These are phyloP conservation scores for Nemania abortiva DNA, from an alignment of 2,329 filamentous ascomycete genomes.

Conservation along the genomic window DNA sequence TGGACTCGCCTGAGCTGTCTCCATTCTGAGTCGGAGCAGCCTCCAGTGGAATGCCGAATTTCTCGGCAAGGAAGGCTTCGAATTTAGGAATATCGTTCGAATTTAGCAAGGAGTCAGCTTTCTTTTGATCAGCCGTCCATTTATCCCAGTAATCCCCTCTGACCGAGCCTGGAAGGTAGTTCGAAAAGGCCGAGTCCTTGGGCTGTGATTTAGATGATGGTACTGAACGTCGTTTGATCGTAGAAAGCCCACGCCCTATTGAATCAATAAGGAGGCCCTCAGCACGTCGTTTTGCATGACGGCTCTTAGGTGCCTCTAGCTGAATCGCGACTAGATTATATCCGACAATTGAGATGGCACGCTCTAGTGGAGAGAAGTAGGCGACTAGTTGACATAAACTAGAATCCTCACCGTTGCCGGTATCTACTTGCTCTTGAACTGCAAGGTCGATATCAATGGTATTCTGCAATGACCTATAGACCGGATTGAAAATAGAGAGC, in stretches of 20 bases:
- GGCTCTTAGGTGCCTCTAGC: conserved; percentile 69
- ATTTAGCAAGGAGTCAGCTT: conserved; percentile 62
- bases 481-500: conserved; percentile 75
- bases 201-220: conserved; percentile 47
- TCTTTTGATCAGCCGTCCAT: conserved; percentile 59
- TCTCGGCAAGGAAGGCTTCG: conserved; percentile 62
- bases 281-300: conserved; percentile 66
- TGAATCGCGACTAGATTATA: conserved; percentile 76
- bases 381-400: conserved; percentile 62
- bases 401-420: conserved; percentile 46
- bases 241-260: conserved; percentile 72
- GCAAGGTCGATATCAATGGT: conserved; percentile 60
- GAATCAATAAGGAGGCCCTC: conserved; percentile 79
- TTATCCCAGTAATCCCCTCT: conserved; percentile 62
- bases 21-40: conserved; percentile 39
- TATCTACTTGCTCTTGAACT: conserved; percentile 52
- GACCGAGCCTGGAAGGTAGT: conserved; percentile 62
- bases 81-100: conserved; percentile 62
- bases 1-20: conserved; percentile 33
- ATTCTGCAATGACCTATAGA: conserved; percentile 72
- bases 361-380: conserved; percentile 74
- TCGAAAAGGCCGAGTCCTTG: conserved; percentile 52
- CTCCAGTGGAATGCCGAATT: conserved; percentile 61
- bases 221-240: conserved; percentile 53
- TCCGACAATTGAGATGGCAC: conserved; percentile 74